Base-by-base conservation (phyloP, 2,329 filamentous ascomycete genomes). In the Emmonsiellopsis sp. region DNA sequence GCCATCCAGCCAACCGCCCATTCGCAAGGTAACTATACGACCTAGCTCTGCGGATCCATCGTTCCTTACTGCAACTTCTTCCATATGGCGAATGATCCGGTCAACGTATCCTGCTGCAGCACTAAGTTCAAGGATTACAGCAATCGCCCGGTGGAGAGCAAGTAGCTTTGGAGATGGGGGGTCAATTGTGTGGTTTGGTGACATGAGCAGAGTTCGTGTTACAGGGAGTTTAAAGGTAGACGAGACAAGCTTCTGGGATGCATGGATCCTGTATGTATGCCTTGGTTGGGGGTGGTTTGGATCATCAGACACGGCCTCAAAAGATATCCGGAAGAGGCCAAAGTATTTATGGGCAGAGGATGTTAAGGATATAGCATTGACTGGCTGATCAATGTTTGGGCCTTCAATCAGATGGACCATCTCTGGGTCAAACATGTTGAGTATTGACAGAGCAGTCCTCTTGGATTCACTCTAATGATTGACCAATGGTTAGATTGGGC, bases 21-120 rank as follows among this genome's bases (percentile, higher is more conserved):
- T 16, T 9, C 31, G 32, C 30, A 52, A 15, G 10, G 16, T 45
- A 31, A 48, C 10, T 9, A 35, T 9, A 37, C 32, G 50, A 11
- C 50, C 54, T 42, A 55, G 41, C 20, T 55, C 38, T 10, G 51
- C 54, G 3, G 54, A 55, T 32, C 54, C 54, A 50, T 53, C 51
- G 10, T 30, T 13, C n/a, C 30, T 15, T 10, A 54, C 52, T 13
- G 16, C 20, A n/a, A 35, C 35, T 8, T 52, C 52, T 35, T 54
- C 48, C 48, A 58, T 57, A 55, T 68, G 59, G 10, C 50, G 53
- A 26, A 69, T 59, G 20, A 68, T 55, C 20, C 51, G 60, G 34
- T 68, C 60, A 48, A 69, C 68, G 50, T 69, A 69, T n/a, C 62
- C 61, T 7, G 63, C 66, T 4, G 65, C 67, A 37, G 54, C 65